Conservation (phyloP, 2,329 filamentous ascomycete genomes). For the Sphaerulina vaccinii region DNA sequence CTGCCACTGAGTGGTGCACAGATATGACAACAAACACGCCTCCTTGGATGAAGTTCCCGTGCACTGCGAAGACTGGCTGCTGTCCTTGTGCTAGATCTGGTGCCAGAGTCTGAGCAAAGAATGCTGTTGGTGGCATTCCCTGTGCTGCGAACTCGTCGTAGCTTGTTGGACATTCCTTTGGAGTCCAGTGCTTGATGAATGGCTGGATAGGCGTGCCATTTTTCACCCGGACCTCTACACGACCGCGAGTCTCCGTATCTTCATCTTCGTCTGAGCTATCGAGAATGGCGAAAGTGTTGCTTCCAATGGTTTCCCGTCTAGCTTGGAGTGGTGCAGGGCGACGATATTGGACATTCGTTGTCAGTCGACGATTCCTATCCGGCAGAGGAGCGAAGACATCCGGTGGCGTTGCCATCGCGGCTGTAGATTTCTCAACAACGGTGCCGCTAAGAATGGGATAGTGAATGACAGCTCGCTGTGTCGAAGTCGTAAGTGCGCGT, state of each 20-base stretch:
- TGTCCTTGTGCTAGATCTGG: constrained; percentile 12
- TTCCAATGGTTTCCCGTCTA: neutral
- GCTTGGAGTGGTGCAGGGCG: no score
- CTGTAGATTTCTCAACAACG: neutral
- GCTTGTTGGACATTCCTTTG: constrained; percentile 7
- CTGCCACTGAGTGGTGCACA: constrained; percentile 26
- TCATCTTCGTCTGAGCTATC: neutral
- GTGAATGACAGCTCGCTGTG: constrained; percentile 20
- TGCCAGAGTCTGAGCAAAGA: constrained; percentile 15
- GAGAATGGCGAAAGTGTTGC: constrained; percentile 4
- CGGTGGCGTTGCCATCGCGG: neutral
- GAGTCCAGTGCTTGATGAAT: constrained; percentile 12
- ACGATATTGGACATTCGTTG: neutral
- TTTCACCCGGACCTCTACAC: constrained; percentile 22
- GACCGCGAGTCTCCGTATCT: constrained; percentile 8
- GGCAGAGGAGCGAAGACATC: no score
- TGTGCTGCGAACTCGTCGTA: constrained; percentile 6
- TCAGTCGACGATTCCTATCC: no score
- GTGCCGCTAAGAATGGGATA: constrained; percentile 17
- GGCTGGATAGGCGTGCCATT: no score
- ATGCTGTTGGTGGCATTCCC: constrained; percentile 18
- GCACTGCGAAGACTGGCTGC: constrained; percentile 24
- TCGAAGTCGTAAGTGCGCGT: constrained; percentile 11
- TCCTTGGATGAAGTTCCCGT: constrained; percentile 26
- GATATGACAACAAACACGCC: constrained; percentile 27